Evolutionary conservation across 805 yeast genomes (phyloP).

Genomic region (Kurtzmaniella fragi): DNA sequence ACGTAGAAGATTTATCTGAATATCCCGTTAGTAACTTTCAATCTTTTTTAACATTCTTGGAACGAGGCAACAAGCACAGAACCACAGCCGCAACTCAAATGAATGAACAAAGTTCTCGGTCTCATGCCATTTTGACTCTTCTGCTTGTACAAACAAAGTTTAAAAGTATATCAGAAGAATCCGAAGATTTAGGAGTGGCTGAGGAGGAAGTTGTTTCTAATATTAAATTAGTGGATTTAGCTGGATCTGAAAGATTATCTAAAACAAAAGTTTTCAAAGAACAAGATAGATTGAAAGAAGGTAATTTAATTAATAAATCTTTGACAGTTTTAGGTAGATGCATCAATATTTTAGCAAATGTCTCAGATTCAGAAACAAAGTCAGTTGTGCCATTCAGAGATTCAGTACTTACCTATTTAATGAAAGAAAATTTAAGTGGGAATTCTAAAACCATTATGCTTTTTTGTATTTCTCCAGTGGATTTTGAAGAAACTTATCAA

Average conservation of each 20-base stretch:
- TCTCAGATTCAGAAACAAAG: constrained; percentile 16
- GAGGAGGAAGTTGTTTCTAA: constrained; percentile 51
- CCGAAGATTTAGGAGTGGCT: constrained; percentile 35
- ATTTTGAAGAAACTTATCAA: constrained; percentile 71
- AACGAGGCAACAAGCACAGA: constrained; percentile 49
- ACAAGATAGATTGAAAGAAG: constrained; percentile 60
- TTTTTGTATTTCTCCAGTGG: constrained; percentile 81
- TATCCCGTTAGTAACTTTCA: constrained; percentile 41
- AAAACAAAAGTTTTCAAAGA: constrained; percentile 58
- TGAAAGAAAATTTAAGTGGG: constrained; percentile 76
- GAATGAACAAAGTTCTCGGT: constrained; percentile 71
- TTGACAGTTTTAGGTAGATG: constrained; percentile 76
- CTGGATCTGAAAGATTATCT: constrained; percentile 62
- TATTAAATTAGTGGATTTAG: constrained; percentile 70
- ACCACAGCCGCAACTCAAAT: constrained; percentile 69
- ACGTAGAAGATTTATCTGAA: constrained; percentile 63
- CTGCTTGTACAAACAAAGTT: constrained; percentile 53
- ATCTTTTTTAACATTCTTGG: constrained; percentile 45
- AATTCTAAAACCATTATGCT: constrained; percentile 83
- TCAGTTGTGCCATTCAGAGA: constrained; percentile 66
- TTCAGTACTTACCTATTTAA: constrained; percentile 67
- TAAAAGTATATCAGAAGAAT: constrained; percentile 13
- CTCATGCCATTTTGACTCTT: constrained; percentile 75
- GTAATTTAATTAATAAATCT: constrained; percentile 72
- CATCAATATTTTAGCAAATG: constrained; percentile 43